A percentile compares a stretch with the other conserved stretches of the same genome.
Conservation (phyloP, 345 rosid genomes). For the Fremontodendron californicum region DNA sequence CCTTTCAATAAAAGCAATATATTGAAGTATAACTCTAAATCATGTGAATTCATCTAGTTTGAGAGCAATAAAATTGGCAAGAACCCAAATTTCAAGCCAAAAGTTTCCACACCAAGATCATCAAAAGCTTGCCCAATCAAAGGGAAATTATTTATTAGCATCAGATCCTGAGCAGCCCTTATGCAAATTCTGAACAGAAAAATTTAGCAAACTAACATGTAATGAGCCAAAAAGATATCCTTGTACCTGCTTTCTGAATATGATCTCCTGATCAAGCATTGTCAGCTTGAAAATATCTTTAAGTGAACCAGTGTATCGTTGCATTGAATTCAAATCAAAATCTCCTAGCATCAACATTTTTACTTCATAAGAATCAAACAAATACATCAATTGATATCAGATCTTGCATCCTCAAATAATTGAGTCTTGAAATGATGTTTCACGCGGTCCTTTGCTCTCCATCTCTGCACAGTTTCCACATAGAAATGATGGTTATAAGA, state of each 20-base stretch:
- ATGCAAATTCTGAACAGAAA: not conserved
- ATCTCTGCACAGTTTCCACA: constrained; percentile 1
- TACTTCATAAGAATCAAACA: constrained; percentile 10
- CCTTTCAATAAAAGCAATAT: not conserved
- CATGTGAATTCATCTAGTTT: not conserved
- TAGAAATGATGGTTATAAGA: constrained; percentile 1
- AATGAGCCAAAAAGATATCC: not conserved
- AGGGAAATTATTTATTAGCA: constrained; percentile 2
- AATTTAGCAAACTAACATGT: not conserved
- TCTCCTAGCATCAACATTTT: constrained; percentile 34
- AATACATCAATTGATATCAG: constrained; percentile 16
- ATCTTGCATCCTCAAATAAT: constrained; percentile 7
- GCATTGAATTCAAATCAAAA: constrained; percentile 31
- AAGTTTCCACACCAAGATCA: not conserved
- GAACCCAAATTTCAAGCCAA: constrained; percentile 4
- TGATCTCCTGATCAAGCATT: constrained; percentile 41
- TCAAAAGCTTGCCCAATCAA: not conserved
- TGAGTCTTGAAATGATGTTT: constrained; percentile 4
- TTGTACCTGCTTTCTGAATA: constrained; percentile 44
- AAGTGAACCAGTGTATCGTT: constrained; percentile 20
- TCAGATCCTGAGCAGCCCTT: not conserved
- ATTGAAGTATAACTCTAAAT: not conserved
- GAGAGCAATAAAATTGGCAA: not conserved
- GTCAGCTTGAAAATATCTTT: constrained; percentile 35
- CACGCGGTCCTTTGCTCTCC: not conserved